Conservation (phyloP, 768 basidiomycete genomes). For the Lactarius quietus region DNA sequence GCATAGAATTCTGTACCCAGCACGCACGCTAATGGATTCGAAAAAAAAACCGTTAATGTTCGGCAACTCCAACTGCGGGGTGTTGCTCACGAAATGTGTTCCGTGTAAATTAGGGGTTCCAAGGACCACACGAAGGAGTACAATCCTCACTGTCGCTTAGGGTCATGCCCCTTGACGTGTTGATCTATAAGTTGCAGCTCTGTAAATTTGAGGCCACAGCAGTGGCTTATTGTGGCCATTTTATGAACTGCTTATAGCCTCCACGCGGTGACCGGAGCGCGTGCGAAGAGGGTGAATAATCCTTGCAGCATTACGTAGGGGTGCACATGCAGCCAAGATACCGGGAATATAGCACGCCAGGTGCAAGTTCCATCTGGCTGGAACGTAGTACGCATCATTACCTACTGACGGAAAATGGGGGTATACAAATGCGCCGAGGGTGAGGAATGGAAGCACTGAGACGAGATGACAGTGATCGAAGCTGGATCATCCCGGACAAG, state of each 20-base stretch:
- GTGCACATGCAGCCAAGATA: neutral
- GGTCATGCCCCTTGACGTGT: neutral
- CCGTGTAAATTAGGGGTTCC: neutral
- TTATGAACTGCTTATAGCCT: neutral
- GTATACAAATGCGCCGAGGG: no score
- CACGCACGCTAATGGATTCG: no score
- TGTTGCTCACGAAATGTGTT: neutral
- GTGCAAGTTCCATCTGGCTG: neutral
- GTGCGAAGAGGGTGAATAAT: neutral
- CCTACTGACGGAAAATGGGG: no score
- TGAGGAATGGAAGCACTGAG: no score
- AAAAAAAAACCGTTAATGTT: no score
- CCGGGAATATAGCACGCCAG: no score
- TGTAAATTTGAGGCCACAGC: neutral
- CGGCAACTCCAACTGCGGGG: neutral
- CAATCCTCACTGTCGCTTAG: neutral
- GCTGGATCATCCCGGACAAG: no score
- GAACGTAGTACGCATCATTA: no score
- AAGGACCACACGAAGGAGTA: neutral
- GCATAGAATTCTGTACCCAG: no score
- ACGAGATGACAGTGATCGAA: no score
- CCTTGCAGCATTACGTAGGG: neutral
- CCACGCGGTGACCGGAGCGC: neutral
- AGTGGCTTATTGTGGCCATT: neutral
- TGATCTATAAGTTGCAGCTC: no score